Base-by-base conservation (phyloP, 164 flowering plant genomes). In the Echeveria elegans region DNA sequence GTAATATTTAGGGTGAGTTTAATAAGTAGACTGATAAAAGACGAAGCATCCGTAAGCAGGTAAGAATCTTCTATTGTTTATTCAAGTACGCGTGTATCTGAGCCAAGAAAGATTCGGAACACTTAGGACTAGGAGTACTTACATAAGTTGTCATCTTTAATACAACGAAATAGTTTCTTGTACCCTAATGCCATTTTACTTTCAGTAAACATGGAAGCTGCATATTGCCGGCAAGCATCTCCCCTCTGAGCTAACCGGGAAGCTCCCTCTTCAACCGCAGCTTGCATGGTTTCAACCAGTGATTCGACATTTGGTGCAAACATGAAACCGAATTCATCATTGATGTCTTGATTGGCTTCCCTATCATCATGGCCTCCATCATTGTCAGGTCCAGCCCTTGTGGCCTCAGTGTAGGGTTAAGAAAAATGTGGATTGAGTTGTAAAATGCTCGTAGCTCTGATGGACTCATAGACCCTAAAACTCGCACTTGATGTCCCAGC, bases 351-450 rank as follows among this genome's bases (percentile, higher is more conserved):
- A 92, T 79, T 0, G 98, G 90, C 67, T 80, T 92, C 50, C 92
- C 96, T 52, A 88, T 82, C 88, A 85, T 74, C 98, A 92, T 92
- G 0, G 96, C 94, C 71, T 92, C 98, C 95, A 89, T 85, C 0
- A 92, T 82, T 0, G 98, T 89, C 0, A 89, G 77, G 71, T 92
- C 98, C 4, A 89, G 83, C 21, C 98, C 96, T 66, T 89, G 96
- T 0, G 96, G 96, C 38, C 98, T 77, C 1, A 92, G 82, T 0
- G 98, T 92, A 0, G 98, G 98, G 68, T 92, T 89, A 10, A 89
- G 83, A 64, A 92, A 88, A 0, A 89, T 68, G 58, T 92, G 95
- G 16, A 92, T 80, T 0, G 87, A 72, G 30, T 87, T 92, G 59
- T 92, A 89, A 71, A 92, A 92, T 0, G 67, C 83, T 41, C 78